phyloP scores from a whole-genome alignment of 2,329 filamentous ascomycete species.

The Didymella exigua region DNA sequence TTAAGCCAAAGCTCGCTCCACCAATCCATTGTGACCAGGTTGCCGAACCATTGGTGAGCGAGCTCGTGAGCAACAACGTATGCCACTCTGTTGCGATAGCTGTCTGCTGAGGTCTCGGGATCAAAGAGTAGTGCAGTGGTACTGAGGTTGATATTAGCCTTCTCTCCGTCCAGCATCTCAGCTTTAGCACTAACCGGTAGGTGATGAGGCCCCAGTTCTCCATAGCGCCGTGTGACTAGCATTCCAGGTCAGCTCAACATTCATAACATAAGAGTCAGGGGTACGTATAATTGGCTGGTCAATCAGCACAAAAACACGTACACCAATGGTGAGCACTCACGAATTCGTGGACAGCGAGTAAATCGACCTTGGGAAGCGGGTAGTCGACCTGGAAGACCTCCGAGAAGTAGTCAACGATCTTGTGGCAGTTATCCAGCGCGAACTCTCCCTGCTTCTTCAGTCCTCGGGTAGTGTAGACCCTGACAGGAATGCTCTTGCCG shows the following conservation, averaged over 20 bases:
- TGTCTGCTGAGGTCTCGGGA: slow-evolving; percentile 84
- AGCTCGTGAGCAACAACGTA: slow-evolving; percentile 99
- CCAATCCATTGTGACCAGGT: slow-evolving; percentile 96
- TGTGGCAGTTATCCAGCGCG: slow-evolving; percentile 87
- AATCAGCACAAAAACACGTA: slow-evolving; percentile 28
- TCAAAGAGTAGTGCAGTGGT: slow-evolving; percentile 97
- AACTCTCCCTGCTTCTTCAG: slow-evolving; percentile 89
- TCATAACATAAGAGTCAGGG: slow-evolving; percentile 17
- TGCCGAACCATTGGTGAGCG: slow-evolving; percentile 95
- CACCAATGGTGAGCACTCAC: slow-evolving; percentile 55
- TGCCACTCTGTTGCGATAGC: slow-evolving; percentile 90
- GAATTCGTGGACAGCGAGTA: slow-evolving; percentile 95
- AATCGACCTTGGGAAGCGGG: slow-evolving; percentile 90
- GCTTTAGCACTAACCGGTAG: slow-evolving; percentile 63
- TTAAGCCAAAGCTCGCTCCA: slow-evolving; percentile 91
- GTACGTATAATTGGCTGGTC: slow-evolving; percentile 52
- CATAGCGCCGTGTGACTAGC: slow-evolving; percentile 79
- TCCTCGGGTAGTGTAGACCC: slow-evolving; percentile 95
- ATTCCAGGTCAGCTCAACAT: slow-evolving; percentile 50
- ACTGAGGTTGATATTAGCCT: slow-evolving; percentile 27
- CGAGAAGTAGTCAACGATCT: slow-evolving; percentile 95
- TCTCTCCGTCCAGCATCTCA: background rate
- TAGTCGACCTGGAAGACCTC: slow-evolving; percentile 90
- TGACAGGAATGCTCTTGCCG: slow-evolving; percentile 86
- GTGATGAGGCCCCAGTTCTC: slow-evolving; percentile 99